These are phyloP conservation scores for Aspergillus sojae DNA, from an alignment of 2,329 filamentous ascomycete genomes.

Conservation along the genomic window DNA sequence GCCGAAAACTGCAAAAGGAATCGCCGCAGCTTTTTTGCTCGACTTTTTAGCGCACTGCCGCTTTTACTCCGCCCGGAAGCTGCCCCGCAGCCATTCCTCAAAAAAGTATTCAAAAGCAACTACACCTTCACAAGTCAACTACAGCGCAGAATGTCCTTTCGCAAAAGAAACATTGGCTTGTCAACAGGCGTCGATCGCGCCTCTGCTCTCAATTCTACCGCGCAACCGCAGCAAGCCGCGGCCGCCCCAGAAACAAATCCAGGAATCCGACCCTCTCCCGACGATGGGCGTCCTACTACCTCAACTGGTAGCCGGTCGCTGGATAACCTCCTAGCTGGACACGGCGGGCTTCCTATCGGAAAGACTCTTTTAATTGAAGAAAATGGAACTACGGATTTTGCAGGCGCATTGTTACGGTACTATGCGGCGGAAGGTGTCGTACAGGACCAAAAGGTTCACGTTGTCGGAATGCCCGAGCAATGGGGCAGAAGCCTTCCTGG, in stretches of 20 bases:
- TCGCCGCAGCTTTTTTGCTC: slow-evolving; percentile 26
- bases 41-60: slow-evolving; percentile 27
- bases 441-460: slow-evolving; percentile 86
- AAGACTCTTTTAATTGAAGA: slow-evolving; percentile 82
- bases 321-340: slow-evolving; percentile 81
- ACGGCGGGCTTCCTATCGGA: slow-evolving; percentile 81
- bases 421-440: slow-evolving; percentile 92
- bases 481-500: slow-evolving; percentile 88
- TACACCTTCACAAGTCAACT: neutral
- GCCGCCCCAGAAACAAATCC: slow-evolving; percentile 39
- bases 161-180: slow-evolving; percentile 66
- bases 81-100: slow-evolving; percentile 28
- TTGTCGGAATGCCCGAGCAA: slow-evolving; percentile 74
- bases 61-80: slow-evolving; percentile 24
- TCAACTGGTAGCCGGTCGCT: slow-evolving; percentile 89
- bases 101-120: slow-evolving; percentile 12
- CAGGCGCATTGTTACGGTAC: slow-evolving; percentile 78
- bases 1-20: slow-evolving; percentile 11
- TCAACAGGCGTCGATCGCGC: slow-evolving; percentile 44
- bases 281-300: slow-evolving; percentile 84
- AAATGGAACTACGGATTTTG: slow-evolving; percentile 90
- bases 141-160: slow-evolving; percentile 61
- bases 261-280: slow-evolving; percentile 78
- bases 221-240: slow-evolving; percentile 28
- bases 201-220: slow-evolving; percentile 29